These are phyloP conservation scores for Protomyces pachydermus DNA, from an alignment of 1,139 yeast species.

Conservation along the genomic window DNA sequence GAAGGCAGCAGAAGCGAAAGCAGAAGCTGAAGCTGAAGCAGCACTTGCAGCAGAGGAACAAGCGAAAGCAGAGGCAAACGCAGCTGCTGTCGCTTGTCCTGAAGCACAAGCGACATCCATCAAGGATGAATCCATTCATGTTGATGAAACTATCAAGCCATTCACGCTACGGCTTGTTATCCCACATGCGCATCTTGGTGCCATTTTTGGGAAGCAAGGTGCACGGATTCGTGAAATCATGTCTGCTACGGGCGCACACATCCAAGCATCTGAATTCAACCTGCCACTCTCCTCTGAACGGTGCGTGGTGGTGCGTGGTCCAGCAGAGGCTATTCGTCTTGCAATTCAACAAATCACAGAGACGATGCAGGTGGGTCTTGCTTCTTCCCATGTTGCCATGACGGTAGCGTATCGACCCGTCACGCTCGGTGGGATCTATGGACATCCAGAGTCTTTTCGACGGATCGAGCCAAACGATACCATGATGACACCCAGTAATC, in stretches of 20 bases:
- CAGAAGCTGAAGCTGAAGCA: not conserved
- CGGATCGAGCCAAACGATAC: conserved; percentile 29
- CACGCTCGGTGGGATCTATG: conserved; percentile 32
- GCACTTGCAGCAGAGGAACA: conserved; percentile 49
- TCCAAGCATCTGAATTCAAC: conserved; percentile 70
- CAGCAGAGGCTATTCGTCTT: conserved; percentile 80
- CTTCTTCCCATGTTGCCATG: conserved; percentile 39
- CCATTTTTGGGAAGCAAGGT: conserved; percentile 76
- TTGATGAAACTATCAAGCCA: conserved; percentile 49
- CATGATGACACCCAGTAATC: conserved; percentile 32
- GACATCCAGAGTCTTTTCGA: conserved; percentile 30
- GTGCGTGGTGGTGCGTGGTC: conserved; percentile 66
- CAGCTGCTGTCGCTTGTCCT: not conserved
- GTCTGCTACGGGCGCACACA: conserved; percentile 72
- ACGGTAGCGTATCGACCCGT: conserved; percentile 31
- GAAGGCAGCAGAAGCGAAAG: not conserved
- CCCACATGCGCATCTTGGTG: conserved; percentile 80
- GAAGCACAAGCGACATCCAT: not conserved
- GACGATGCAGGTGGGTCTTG: conserved; percentile 58
- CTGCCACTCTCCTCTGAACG: conserved; percentile 80
- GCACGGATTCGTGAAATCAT: conserved; percentile 73
- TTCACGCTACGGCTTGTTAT: conserved; percentile 59
- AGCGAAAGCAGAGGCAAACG: not conserved
- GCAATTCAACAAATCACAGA: conserved; percentile 72
- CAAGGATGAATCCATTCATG: conserved; percentile 28